Evolutionary conservation across 345 rosid species (phyloP), one percentile per base, ranked within the genome.

Genomic region (Odontarrhena argentea): DNA sequence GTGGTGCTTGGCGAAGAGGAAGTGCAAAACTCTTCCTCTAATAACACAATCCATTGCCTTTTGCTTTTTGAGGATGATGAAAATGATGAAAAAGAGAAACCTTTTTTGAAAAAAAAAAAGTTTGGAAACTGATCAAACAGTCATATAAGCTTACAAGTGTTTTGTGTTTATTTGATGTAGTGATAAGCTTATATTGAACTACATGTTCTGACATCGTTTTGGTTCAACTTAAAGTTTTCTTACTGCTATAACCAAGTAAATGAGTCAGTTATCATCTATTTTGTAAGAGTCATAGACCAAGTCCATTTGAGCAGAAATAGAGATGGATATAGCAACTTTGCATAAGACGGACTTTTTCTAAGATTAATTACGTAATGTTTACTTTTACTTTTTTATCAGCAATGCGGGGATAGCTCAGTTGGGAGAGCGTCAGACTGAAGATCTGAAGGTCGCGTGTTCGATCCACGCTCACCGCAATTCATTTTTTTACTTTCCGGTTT

Each of bases 371-470:
- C 22, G 22, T 18, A 18, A 18, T 18, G 22, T 18, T 18, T 18
- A 18, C 22, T 18, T 18, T 18, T 18, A 18, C 22, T 18, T 18
- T 18, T 1, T 18, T 1, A 12, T 0, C 18, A 0, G 60, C 81
- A 77, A 60, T 37, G 89, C 86, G 77, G 88, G 89, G 74, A 84
- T 85, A 63, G 91, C 96, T 82, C 76, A 69, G 75, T 61, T 85
- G 92, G 91, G 92, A 84, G 96, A 87, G 96, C 96, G 87, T 90
- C 96, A 87, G 96, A 86, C 92, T 91, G 96, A 91, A 87, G 96
- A 91, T 91, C 92, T 87, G 91, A 86, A 87, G 96, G 97, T 80
- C 96, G 83, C 87, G 87, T 87, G 92, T 90, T 90, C 97, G 88
- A 80, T 87, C 92, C 84, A 87, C 83, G 95, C 81, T 84, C 95